phyloP scores from a whole-genome alignment of 2,329 filamentous ascomycete genomes.

The Microcyclospora tardicrescens region DNA sequence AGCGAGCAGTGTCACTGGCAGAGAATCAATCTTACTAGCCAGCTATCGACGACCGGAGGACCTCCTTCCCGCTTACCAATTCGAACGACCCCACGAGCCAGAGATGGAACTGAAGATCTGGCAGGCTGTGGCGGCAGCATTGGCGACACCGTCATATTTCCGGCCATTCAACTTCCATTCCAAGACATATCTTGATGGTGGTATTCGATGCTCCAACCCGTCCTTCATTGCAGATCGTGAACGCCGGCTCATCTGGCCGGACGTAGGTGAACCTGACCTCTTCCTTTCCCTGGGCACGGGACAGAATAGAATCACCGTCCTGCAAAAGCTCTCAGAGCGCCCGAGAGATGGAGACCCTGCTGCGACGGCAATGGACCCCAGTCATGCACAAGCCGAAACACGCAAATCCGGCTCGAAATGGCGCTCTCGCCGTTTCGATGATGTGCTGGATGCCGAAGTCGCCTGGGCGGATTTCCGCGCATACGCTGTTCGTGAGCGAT shows the following conservation, averaged over 20 bases:
- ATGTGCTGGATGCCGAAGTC: conserved; percentile 24
- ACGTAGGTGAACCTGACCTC: conserved; percentile 21
- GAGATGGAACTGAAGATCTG: conserved; percentile 34
- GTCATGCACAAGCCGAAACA: conserved; percentile 4
- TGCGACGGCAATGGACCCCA: conserved; percentile 1
- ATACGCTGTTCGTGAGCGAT: conserved; percentile 15
- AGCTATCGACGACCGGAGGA: conserved; percentile 32
- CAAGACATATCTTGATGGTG: conserved; percentile 39
- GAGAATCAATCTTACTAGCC: conserved; percentile 29
- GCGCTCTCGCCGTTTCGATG: conserved; percentile 17
- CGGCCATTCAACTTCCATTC: conserved; percentile 37
- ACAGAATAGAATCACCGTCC: conserved; percentile 19
- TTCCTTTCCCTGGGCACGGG: conserved; percentile 24
- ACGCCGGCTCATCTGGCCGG: conserved; percentile 23
- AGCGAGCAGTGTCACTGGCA: conserved; percentile 28
- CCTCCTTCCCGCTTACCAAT: conserved; percentile 22
- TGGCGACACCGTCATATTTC: conserved; percentile 39
- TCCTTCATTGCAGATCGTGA: conserved; percentile 38
- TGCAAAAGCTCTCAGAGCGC: conserved; percentile 17
- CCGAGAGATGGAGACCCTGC: conserved; percentile 6
- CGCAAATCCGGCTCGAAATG: conserved; percentile 11
- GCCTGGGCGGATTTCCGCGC: conserved; percentile 23
- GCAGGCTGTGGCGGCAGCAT: conserved; percentile 40
- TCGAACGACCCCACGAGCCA: conserved; percentile 28
- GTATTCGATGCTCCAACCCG: conserved; percentile 39